A percentile compares a stretch with the other conserved stretches of the same genome.
Evolutionary conservation across 164 flowering plant species (phyloP).

Genomic region (Aristolochia contorta): DNA sequence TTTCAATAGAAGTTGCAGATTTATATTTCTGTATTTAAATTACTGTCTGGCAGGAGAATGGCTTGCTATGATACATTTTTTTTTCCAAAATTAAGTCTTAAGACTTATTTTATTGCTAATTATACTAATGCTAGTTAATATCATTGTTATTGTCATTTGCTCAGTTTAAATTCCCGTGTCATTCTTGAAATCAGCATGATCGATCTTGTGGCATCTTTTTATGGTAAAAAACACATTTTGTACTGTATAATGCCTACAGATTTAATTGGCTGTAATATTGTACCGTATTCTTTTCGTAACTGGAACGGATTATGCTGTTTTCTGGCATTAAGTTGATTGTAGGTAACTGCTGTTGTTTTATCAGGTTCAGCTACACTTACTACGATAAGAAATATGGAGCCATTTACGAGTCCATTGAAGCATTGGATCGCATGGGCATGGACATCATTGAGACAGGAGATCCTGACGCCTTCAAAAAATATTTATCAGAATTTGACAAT

Average conservation of each 20-base stretch:
- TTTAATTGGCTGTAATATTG: not conserved
- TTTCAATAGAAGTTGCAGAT: too few species aligned
- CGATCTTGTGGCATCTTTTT: too few species aligned
- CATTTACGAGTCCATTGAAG: conserved; percentile 87
- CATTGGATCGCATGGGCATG: conserved; percentile 93
- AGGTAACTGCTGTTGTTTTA: not conserved
- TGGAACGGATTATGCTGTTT: too few species aligned
- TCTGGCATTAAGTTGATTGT: too few species aligned
- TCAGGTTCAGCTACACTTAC: conserved; percentile 66
- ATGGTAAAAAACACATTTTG: too few species aligned
- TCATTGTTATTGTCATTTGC: not conserved
- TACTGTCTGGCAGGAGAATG: too few species aligned
- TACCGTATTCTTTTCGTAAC: too few species aligned
- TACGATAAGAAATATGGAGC: conserved; percentile 79
- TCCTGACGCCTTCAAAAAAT: conserved; percentile 72
- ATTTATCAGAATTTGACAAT: conserved; percentile 64
- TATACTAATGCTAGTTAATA: not conserved
- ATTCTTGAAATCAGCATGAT: too few species aligned
- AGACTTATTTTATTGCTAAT: too few species aligned
- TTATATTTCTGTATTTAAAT: too few species aligned
- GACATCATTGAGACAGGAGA: conserved; percentile 90
- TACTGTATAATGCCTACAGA: not conserved
- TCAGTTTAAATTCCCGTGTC: not conserved
- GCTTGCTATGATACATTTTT: too few species aligned
- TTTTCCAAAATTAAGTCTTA: not conserved